A percentile compares a stretch with the other conserved stretches of the same genome.
Evolutionary conservation across 1,139 yeast species (phyloP).

Genomic region (Zygotorulaspora mrakii): DNA sequence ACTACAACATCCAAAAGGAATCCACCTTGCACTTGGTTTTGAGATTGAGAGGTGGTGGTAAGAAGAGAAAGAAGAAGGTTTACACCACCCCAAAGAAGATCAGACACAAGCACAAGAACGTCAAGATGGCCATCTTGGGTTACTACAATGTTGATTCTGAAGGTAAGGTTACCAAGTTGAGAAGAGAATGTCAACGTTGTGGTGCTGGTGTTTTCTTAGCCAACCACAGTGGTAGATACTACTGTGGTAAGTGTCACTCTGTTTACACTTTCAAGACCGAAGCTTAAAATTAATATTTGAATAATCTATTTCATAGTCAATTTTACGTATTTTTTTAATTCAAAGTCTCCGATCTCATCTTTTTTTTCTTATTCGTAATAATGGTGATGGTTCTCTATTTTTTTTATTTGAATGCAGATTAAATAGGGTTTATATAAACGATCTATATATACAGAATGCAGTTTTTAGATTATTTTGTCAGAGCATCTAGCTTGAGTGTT

Average conservation of each 20-base stretch:
- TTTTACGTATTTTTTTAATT: constrained; percentile 1
- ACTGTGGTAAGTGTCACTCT: constrained; percentile 99
- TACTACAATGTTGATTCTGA: constrained; percentile 99
- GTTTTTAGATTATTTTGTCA: constrained; percentile 13
- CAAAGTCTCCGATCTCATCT: too few relatives aligned
- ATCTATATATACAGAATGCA: constrained; percentile 6
- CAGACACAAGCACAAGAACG: constrained; percentile 99
- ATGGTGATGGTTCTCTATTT: too few relatives aligned
- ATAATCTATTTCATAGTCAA: constrained; percentile 5
- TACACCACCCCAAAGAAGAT: constrained; percentile 99
- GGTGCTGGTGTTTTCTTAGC: constrained; percentile 99
- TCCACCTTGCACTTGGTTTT: constrained; percentile 96
- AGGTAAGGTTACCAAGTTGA: constrained; percentile 97
- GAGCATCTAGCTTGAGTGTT: constrained; percentile 18
- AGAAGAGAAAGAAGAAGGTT: constrained; percentile 99
- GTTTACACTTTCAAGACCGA: constrained; percentile 58
- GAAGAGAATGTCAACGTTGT: constrained; percentile 98
- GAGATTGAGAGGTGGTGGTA: constrained; percentile 99
- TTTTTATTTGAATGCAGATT: neutral
- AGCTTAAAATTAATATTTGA: constrained; percentile 21
- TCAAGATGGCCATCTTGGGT: constrained; percentile 97
- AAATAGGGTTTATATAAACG: constrained; percentile 5
- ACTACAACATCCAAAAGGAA: constrained; percentile 99
- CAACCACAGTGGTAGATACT: constrained; percentile 97
- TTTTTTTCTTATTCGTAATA: too few relatives aligned